Evolutionary conservation across 805 yeast genomes (phyloP), one percentile per base, ranked within the genome.

Genomic region (Wickerhamomyces hampshirensis): DNA sequence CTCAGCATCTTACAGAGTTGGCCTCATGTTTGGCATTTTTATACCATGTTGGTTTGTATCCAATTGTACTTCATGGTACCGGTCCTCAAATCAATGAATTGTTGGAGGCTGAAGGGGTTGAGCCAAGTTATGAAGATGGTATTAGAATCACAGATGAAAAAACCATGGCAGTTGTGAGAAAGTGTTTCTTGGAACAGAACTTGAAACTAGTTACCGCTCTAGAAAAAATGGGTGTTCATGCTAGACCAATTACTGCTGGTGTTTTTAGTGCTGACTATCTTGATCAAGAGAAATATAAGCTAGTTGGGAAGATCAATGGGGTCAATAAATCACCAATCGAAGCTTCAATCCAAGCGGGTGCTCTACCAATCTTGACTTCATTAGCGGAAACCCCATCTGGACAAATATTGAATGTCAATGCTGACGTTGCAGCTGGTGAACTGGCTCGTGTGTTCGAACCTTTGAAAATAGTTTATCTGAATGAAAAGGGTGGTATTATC

Each of bases 341-440:
- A 60, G 94, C 97, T 2, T 80, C 96, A 6, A 93, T 93, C 48
- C 82, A 80, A 48, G 96, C 96, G 7, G 99, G 99, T 36, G 95
- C 96, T 37, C 71, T 93, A 55, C 99, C 99, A 19, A 89, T 93
- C 48, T 74, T 93, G 57, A 93, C 99, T 1, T 91, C 98, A 2
- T 66, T 93, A 51, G 98, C 98, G 7, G 99, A 93, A 65, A 93
- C 98, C 14, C 75, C 93, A 13, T 85, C 93, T 3, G 98, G 99
- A 23, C 99, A 93, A 68, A 84, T 93, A 60, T 73, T 93, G 59
- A 93, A 93, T 53, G 98, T 93, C 42, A 93, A 93, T 58, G 99
- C 99, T 6, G 99, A 93, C 58, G 96, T 93, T 35, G 98, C 98
- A 29, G 99, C 99, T 31, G 95, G 97, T 52, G 98, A 93, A 64